Conservation (phyloP, 306 rosid genomes). For the Erythrophleum fordii region DNA sequence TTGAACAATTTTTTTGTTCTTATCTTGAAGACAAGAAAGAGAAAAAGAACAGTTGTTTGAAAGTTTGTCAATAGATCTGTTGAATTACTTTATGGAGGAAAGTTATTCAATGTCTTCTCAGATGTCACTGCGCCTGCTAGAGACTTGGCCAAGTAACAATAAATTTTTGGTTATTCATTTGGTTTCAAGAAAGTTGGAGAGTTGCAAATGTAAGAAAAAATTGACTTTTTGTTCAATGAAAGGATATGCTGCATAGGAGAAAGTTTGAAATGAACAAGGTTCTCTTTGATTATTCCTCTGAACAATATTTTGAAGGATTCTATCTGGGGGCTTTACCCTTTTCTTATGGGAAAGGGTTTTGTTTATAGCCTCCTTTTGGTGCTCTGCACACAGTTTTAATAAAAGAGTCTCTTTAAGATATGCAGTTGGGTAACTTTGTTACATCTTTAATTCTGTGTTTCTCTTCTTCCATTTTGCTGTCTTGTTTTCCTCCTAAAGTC, state of each 20-base stretch:
- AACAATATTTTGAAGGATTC: not conserved
- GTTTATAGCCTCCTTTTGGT: not conserved
- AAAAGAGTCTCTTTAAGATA: not conserved
- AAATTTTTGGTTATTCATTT: not conserved
- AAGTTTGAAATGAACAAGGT: not conserved
- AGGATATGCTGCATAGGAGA: not conserved
- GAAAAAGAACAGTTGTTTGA: not conserved
- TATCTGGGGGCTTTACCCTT: not conserved
- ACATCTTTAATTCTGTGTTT: not conserved
- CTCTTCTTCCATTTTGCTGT: not conserved
- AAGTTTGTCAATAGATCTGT: not conserved
- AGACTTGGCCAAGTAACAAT: not conserved
- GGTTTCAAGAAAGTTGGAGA: not conserved
- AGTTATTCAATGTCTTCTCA: not conserved
- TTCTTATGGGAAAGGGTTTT: not conserved
- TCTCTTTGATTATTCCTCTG: not conserved
- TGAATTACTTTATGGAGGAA: not conserved
- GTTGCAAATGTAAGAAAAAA: too few relatives aligned
- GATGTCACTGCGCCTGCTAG: not conserved
- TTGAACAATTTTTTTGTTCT: constrained; percentile 17
- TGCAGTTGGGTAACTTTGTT: not conserved
- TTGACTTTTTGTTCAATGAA: not conserved
- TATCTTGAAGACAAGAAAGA: not conserved
- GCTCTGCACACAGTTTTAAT: not conserved
- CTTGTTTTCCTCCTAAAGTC: not conserved